Conservation (phyloP, 2,329 filamentous ascomycete genomes). For the Fusarium heterosporum region DNA sequence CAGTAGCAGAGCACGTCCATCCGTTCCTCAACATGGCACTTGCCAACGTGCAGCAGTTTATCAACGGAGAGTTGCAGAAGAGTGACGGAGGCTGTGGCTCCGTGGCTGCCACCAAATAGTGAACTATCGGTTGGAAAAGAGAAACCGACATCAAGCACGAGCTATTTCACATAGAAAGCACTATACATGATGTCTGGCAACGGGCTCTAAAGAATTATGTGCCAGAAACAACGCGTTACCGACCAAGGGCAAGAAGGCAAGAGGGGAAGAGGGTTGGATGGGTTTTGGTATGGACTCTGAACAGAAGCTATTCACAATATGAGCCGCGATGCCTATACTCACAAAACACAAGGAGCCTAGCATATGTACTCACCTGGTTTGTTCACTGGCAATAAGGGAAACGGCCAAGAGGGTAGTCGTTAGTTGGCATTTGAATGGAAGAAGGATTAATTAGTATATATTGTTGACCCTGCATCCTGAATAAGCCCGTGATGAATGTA, state of each 20-base stretch:
- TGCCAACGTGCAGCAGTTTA: conserved; percentile 46
- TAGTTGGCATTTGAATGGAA: conserved; percentile 15
- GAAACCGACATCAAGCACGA: conserved; percentile 20
- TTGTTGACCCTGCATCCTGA: neutral
- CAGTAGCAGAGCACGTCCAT: conserved; percentile 54
- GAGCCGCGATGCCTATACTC: conserved; percentile 7
- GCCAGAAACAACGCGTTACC: conserved; percentile 24
- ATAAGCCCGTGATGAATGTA: neutral
- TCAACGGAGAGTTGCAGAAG: conserved; percentile 35
- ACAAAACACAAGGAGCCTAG: conserved; percentile 9
- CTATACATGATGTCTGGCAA: conserved; percentile 19
- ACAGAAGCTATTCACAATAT: conserved; percentile 21
- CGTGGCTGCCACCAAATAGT: conserved; percentile 20
- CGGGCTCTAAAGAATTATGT: conserved; percentile 28
- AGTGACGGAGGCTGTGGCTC: neutral
- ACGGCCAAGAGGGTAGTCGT: conserved; percentile 13
- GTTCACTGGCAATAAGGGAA: conserved; percentile 12
- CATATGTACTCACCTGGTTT: conserved; percentile 12
- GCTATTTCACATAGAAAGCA: conserved; percentile 16
- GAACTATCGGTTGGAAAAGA: conserved; percentile 36
- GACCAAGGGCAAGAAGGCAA: conserved; percentile 21
- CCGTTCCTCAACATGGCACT: conserved; percentile 59
- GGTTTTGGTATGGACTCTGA: conserved; percentile 44
- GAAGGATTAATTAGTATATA: conserved; percentile 4
- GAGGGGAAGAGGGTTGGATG: conserved; percentile 40